Evolutionary conservation across 257 asterid genomes (phyloP).

Genomic region (Solanum tarapatanum): DNA sequence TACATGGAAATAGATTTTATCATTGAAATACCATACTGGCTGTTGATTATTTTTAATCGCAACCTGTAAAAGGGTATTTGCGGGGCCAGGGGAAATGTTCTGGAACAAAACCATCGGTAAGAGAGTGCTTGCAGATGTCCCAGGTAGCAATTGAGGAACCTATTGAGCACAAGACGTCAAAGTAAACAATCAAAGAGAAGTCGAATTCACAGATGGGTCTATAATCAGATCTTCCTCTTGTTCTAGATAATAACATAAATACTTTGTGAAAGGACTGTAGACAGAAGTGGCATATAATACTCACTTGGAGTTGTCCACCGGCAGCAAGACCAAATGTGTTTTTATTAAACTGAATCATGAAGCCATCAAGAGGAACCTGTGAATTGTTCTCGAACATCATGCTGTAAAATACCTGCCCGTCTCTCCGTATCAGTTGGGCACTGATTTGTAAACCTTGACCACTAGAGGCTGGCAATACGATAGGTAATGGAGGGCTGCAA

Average conservation of each 20-base stretch:
- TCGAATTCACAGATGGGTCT: background rate
- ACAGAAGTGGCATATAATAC: background rate
- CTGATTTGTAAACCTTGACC: constrained; percentile 96
- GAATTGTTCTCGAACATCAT: constrained; percentile 86
- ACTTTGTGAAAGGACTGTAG: background rate
- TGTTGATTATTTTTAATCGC: constrained; percentile 98
- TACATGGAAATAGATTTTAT: constrained; percentile 49
- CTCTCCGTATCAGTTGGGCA: constrained; percentile 78
- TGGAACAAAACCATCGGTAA: constrained; percentile 91
- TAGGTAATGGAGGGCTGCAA: constrained; percentile 86
- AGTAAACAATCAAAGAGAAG: background rate
- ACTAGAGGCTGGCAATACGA: constrained; percentile 55
- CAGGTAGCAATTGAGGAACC: constrained; percentile 84
- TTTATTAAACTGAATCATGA: constrained; percentile 98
- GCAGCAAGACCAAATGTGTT: constrained; percentile 96
- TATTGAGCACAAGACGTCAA: constrained; percentile 18
- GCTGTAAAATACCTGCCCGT: constrained; percentile 84
- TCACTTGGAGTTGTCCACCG: constrained; percentile 83
- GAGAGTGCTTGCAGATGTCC: constrained; percentile 67
- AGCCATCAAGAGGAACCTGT: constrained; percentile 78
- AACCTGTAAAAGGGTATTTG: constrained; percentile 76
- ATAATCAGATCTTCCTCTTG: background rate
- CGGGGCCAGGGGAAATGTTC: constrained; percentile 74
- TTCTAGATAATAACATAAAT: background rate
- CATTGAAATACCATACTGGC: constrained; percentile 92